phyloP scores from a whole-genome alignment of 352 stramenopile genomes.

The Phytopythium chamaehyphon region DNA sequence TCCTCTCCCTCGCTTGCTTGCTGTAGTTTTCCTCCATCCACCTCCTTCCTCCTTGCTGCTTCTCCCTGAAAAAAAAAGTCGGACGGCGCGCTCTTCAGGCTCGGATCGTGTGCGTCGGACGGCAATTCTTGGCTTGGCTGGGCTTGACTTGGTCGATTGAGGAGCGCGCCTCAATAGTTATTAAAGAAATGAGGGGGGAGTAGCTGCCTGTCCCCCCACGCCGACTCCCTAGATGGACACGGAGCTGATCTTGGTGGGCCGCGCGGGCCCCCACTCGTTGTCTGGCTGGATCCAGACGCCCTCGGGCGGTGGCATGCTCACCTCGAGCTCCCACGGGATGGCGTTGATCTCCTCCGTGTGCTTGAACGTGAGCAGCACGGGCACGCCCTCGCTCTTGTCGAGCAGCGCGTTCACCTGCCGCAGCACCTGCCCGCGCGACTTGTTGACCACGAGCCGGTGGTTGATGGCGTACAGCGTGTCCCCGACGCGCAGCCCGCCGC shows the following conservation, averaged over 20 bases:
- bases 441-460: slow-evolving; percentile 84
- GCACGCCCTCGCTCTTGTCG: slow-evolving; percentile 65
- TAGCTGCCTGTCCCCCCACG: slow-evolving; percentile 6
- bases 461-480: slow-evolving; percentile 87
- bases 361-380: slow-evolving; percentile 79
- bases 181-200: slow-evolving; percentile 9
- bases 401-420: slow-evolving; percentile 73
- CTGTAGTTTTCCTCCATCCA: background rate
- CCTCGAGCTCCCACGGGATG: slow-evolving; percentile 73
- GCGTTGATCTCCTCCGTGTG: slow-evolving; percentile 74
- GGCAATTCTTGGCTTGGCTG: background rate
- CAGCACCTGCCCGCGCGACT: slow-evolving; percentile 79
- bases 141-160: slow-evolving; percentile 2
- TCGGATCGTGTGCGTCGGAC: no score
- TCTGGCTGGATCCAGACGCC: slow-evolving; percentile 78
- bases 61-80: slow-evolving; percentile 16
- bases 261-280: slow-evolving; percentile 81
- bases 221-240: slow-evolving; percentile 64
- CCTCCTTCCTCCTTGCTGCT: slow-evolving; percentile 13
- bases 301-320: slow-evolving; percentile 72
- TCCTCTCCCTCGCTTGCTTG: background rate
- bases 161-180: slow-evolving; percentile 9
- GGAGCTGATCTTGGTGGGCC: slow-evolving; percentile 80
- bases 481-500: slow-evolving; percentile 61
- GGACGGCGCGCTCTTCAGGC: slow-evolving; percentile 13